Conservation (phyloP, 768 basidiomycete genomes). For the Trametes sanguinea region DNA sequence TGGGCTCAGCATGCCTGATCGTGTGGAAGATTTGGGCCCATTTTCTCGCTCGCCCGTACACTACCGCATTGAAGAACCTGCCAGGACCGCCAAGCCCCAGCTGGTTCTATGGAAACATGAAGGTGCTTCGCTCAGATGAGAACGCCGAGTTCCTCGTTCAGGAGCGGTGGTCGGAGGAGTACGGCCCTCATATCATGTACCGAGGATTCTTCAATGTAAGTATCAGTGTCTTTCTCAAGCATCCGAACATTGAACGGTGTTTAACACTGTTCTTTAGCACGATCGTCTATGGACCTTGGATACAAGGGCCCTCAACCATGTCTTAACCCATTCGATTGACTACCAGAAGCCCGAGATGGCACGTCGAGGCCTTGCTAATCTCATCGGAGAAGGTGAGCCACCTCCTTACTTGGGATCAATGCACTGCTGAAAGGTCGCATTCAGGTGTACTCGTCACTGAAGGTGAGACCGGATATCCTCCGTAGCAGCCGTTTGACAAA, state of each 20-base stretch:
- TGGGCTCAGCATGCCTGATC: too few relatives aligned
- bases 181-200: constrained; percentile 49
- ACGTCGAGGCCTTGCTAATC: constrained; percentile 22
- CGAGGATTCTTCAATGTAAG: constrained; percentile 45
- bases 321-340: constrained; percentile 55
- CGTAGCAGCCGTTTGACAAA: too few relatives aligned
- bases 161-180: constrained; percentile 46
- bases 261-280: background rate
- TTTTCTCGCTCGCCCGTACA: too few relatives aligned
- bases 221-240: too few relatives aligned
- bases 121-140: constrained; percentile 45
- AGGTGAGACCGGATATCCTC: too few relatives aligned
- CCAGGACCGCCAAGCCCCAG: constrained; percentile 51
- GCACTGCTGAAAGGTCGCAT: background rate
- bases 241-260: background rate
- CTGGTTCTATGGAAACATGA: constrained; percentile 52
- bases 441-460: too few relatives aligned
- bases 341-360: constrained; percentile 57
- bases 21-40: too few relatives aligned
- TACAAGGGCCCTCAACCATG: constrained; percentile 60
- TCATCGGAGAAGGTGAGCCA: background rate
- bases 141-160: constrained; percentile 32
- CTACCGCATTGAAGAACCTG: too few relatives aligned
- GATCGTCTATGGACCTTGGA: constrained; percentile 40
- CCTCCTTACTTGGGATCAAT: background rate